Base-by-base conservation (phyloP, 495 filamentous ascomycete species). In the Hapsidospora chrysogenum region DNA sequence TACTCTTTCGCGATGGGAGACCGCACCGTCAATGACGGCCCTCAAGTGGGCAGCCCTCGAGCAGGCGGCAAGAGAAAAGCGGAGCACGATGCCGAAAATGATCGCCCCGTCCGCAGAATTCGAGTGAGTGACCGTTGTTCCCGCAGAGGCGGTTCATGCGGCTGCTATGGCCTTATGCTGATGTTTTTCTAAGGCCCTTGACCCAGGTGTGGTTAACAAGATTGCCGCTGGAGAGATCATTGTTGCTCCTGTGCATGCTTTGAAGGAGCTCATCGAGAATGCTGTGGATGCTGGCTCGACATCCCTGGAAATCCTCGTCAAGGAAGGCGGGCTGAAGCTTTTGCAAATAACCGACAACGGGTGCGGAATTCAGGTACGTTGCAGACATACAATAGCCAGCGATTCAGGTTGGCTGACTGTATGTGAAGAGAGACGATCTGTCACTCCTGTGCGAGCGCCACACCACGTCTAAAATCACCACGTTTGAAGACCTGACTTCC, bases 211-310 rank as follows among this genome's bases (percentile, higher is more conserved):
- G 27, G 83, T 96, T 38, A 96, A 96, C 61, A 96, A 95, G 58
- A 99, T 99, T 45, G 92, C 92, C 6, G 92, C 92, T n/a, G 92
- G 92, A 11, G 92, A 99, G 51, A 99, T 96, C 41, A 96, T 99
- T 35, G 85, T 96, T 34, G 89, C 92, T 9, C 92, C 92, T 16
- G 85, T 96, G 39, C 84, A 99, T 51, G 92, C 92, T 14, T 57
- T 99, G 20, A 99, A 99, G 60, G 92, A 99, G 54, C 61, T 99
- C 31, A 92, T 96, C 9, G 92, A 99, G 48, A 99, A 99, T 45
- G 76, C 92, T 6, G 92, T 99, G 22, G 92, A 99, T 57, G 92
- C 92, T 19, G 86, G 92, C 13, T 84, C 89, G 2, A 94, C 89
- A 1, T 76, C 76, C 4, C 60, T 99, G 27, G 92, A 99, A 49